Base-by-base conservation (phyloP, 129 eudicot species). In the Ambrosia artemisiifolia region DNA sequence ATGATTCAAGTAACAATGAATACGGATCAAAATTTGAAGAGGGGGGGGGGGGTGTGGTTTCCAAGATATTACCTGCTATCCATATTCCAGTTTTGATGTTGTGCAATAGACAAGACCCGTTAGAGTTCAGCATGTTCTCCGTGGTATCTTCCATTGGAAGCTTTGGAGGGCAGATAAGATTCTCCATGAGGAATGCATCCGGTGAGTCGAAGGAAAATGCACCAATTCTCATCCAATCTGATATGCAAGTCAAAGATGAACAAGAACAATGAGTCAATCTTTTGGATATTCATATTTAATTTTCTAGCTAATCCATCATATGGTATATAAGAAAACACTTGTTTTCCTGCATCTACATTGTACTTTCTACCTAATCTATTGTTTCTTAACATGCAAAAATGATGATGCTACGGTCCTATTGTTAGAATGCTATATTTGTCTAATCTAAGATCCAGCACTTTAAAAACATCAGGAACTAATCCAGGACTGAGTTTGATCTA, bases 141-240 rank as follows among this genome's bases (percentile, higher is more conserved):
- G 49, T 30, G 11, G 78, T 80, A 54, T 79, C 86, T 54, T 81
- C 77, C 11, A 68, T 69, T 55, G 86, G 82, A 69, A 90, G 84
- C 84, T 62, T 85, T 47, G 70, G 24, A 24, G 94, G 86, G 83
- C 73, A 54, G 66, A 49, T 68, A 61, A 94, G 79, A 70, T 81
- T 88, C 80, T 90, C 99, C 42, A 84, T 83, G 74, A 94, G 88
- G 74, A 88, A 63, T 60, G 94, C 99, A 70, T 56, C 83, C 49
- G 88, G 49, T 11, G 99, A 90, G 76, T 84, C 75, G 70, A 90
- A 81, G 75, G 73, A 79, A 73, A 90, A 94, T 51, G 97, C 95
- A 38, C 97, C 99, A 75, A 94, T 84, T 20, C 99, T 83, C 93
- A 90, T 83, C 99, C 99, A 90, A 78, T 94, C 99, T 94, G 78